Evolutionary conservation across 352 stramenopile species (phyloP).

Genomic region (Globisporangium acanthophoron): DNA sequence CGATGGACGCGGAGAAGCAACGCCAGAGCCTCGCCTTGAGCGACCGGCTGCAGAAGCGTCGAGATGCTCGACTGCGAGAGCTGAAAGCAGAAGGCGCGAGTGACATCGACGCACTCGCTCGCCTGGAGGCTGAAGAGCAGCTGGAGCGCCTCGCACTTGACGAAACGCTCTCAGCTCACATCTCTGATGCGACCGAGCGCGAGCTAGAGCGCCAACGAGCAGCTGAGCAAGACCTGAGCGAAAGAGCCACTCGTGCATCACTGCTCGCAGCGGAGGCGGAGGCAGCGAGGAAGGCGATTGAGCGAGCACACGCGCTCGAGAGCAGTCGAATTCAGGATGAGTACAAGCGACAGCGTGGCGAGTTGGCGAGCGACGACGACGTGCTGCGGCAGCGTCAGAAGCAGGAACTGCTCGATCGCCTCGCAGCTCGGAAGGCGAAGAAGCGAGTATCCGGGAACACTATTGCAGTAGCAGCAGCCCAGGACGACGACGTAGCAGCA

Average conservation of each 20-base stretch:
- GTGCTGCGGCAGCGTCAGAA: constrained; percentile 3
- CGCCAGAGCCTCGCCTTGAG: constrained; percentile 18
- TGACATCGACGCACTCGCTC: neutral
- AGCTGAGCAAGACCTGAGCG: neutral
- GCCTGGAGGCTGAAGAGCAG: constrained; percentile 1
- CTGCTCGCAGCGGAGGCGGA: neutral
- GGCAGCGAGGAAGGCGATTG: constrained; percentile 5
- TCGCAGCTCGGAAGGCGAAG: neutral
- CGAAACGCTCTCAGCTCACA: neutral
- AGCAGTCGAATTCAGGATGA: constrained; percentile 3
- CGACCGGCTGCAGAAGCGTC: constrained; percentile 13
- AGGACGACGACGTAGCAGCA: neutral
- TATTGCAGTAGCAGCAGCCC: neutral
- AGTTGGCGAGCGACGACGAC: neutral
- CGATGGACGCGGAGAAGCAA: constrained; percentile 20
- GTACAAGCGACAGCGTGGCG: neutral
- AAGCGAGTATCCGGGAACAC: neutral
- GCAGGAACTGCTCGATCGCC: neutral
- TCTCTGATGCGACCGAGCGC: neutral
- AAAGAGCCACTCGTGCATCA: neutral
- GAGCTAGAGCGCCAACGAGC: constrained; percentile 4
- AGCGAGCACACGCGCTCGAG: constrained; percentile 3
- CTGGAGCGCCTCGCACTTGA: neutral
- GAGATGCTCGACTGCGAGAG: constrained; percentile 1
- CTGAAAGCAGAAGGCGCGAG: neutral